Evolutionary conservation across 78 protist genomes (phyloP).

Genomic region (Cavenderia fasciculata): DNA sequence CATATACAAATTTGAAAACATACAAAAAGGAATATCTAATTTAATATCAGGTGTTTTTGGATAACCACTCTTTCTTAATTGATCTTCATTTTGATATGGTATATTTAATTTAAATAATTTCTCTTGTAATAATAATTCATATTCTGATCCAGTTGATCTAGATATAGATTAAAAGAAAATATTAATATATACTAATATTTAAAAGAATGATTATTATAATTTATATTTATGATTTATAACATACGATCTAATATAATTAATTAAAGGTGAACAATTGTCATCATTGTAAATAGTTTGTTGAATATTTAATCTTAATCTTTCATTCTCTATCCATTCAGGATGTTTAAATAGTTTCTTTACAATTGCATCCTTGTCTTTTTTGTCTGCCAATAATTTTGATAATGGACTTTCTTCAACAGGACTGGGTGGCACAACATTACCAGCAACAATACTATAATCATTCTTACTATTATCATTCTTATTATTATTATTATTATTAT

Average conservation of each 20-base stretch:
- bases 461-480: too few species aligned
- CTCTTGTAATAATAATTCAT: slow-evolving; percentile 67
- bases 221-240: neutral
- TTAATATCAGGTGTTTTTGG: slow-evolving; percentile 78
- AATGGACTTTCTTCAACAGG: neutral
- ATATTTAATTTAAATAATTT: slow-evolving; percentile 59
- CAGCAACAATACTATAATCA: too few species aligned
- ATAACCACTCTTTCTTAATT: slow-evolving; percentile 59
- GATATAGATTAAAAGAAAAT: neutral
- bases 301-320: slow-evolving; percentile 27
- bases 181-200: neutral
- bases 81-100: slow-evolving; percentile 56
- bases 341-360: slow-evolving; percentile 26
- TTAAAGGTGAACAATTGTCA: slow-evolving; percentile 72
- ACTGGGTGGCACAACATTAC: too few species aligned
- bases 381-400: neutral
- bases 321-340: slow-evolving; percentile 48
- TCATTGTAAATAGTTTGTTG: slow-evolving; percentile 37
- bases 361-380: neutral
- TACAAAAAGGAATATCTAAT: slow-evolving; percentile 33
- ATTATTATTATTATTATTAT: slow-evolving; percentile 2
- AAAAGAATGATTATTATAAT: neutral
- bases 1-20: too few species aligned
- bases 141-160: slow-evolving; percentile 73
- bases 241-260: slow-evolving; percentile 71